Base-by-base conservation (phyloP, 805 yeast genomes). In the Yamadazyma philogaea region DNA sequence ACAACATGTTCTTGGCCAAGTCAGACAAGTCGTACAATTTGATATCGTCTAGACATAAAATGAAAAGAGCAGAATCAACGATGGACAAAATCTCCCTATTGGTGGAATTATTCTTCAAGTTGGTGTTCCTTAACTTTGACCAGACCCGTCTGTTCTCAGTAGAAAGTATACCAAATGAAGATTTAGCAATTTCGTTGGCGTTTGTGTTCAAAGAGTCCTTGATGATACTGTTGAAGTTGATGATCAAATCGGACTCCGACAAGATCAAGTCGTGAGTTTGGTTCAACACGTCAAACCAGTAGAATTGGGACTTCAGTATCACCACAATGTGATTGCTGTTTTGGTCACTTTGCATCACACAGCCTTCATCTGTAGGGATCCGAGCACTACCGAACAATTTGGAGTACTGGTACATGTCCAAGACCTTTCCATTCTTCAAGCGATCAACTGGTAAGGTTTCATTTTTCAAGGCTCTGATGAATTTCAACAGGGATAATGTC, bases 271-370 rank as follows among this genome's bases (percentile, higher is more conserved):
- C 82, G 58, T 85, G 79, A 48, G 80, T 66, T 37, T 73, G 72
- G 61, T 88, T 95, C 53, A 89, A 68, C 1, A 89, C 97, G 58
- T 89, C 96, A 59, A 89, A 89, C 96, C 96, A 89, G 65, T 89
- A 89, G 61, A 88, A 87, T 62, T 89, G 96, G 2, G 95, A 85
- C 55, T 85, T 82, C 48, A 87, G 81, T 60, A 87, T 66, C 12
- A 89, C 90, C 7, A 88, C 82, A 28, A 89, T 79, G 61, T 89
- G 96, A 54, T 81, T 84, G 1, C 93, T 81, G 7, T 79, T 70
- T 6, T 73, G 59, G 61, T 87, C 96, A 1, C 87, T 77, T 62
- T 88, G 96, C 81, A 89, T 80, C 43, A 85, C 79, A 61, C 97
- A 89, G 3, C 95, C 95, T 17, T 75, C 72, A 27, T 61, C 60